Evolutionary conservation across 352 stramenopile genomes (phyloP).

Genomic region (Globisporangium uncinulatum): DNA sequence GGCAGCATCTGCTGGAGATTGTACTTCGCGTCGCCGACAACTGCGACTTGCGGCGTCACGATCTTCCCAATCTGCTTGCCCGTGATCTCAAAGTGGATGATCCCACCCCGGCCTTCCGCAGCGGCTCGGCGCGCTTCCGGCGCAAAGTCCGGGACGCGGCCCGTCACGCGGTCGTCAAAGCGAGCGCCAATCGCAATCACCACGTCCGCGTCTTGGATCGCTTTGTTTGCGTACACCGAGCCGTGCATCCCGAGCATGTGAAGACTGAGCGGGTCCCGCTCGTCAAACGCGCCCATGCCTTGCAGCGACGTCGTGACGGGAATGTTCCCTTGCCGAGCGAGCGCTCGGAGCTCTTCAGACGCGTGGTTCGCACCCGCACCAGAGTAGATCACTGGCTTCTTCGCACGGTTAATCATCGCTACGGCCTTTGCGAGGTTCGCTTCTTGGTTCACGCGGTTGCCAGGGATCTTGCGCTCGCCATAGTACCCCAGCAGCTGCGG

Average conservation of each 20-base stretch:
- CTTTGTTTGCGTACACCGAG: slow-evolving; percentile 95
- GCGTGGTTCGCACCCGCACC: slow-evolving; percentile 88
- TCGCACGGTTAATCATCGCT: slow-evolving; percentile 91
- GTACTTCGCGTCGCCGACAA: slow-evolving; percentile 85
- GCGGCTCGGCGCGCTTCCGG: slow-evolving; percentile 89
- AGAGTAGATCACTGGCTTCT: slow-evolving; percentile 95
- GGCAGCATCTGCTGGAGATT: slow-evolving; percentile 90
- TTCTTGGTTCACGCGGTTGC: slow-evolving; percentile 80
- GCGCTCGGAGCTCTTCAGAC: slow-evolving; percentile 84
- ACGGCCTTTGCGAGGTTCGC: slow-evolving; percentile 60
- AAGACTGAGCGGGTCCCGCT: slow-evolving; percentile 90
- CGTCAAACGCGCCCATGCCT: slow-evolving; percentile 92
- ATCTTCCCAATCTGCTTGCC: slow-evolving; percentile 86
- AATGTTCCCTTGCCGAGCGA: slow-evolving; percentile 92
- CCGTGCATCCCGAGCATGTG: slow-evolving; percentile 98
- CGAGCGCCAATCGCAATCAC: slow-evolving; percentile 92
- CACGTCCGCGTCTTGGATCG: slow-evolving; percentile 93
- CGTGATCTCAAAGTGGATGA: slow-evolving; percentile 95
- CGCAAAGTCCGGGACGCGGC: slow-evolving; percentile 90
- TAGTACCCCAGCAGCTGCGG: slow-evolving; percentile 84
- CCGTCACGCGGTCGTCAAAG: slow-evolving; percentile 96
- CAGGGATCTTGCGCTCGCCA: slow-evolving; percentile 73
- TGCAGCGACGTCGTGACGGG: slow-evolving; percentile 94
- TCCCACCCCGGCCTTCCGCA: slow-evolving; percentile 88
- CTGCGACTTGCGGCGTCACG: slow-evolving; percentile 70